Evolutionary conservation across 2,329 filamentous ascomycete genomes (phyloP).

Genomic region (Sporothrix variecibatus): DNA sequence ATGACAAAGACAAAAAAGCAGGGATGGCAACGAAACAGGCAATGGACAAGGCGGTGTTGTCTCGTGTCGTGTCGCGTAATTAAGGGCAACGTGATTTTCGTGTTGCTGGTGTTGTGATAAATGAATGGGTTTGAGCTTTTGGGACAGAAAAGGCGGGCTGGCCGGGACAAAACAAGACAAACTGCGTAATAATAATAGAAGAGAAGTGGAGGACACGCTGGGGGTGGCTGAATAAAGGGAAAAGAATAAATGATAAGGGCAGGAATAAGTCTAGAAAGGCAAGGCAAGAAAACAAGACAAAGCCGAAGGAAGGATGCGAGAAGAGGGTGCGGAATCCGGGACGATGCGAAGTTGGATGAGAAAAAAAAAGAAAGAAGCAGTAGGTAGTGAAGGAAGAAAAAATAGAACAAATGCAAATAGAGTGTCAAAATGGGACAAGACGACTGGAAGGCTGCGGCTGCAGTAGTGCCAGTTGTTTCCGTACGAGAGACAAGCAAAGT

Average conservation of each 20-base stretch:
- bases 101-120: conserved; percentile 21
- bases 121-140: not conserved
- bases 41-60: not conserved
- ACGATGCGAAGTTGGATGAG: not conserved
- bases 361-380: not conserved
- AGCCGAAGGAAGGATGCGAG: not conserved
- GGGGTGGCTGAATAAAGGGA: not conserved
- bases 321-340: not conserved
- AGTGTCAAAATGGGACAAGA: not conserved
- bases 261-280: not conserved
- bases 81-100: conserved; percentile 16
- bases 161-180: not conserved
- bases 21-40: not conserved
- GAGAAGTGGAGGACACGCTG: not conserved
- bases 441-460: conserved; percentile 8
- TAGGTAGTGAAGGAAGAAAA: not conserved
- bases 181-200: not conserved
- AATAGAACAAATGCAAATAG: not conserved
- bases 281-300: not conserved
- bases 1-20: not conserved
- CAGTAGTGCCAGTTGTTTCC: conserved; percentile 22
- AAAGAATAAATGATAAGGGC: not conserved
- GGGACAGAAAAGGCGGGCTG: not conserved
- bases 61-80: conserved; percentile 24
- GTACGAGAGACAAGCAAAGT: not conserved